phyloP scores from a whole-genome alignment of 2,329 filamentous ascomycete species.

The Sarocladium strictum region DNA sequence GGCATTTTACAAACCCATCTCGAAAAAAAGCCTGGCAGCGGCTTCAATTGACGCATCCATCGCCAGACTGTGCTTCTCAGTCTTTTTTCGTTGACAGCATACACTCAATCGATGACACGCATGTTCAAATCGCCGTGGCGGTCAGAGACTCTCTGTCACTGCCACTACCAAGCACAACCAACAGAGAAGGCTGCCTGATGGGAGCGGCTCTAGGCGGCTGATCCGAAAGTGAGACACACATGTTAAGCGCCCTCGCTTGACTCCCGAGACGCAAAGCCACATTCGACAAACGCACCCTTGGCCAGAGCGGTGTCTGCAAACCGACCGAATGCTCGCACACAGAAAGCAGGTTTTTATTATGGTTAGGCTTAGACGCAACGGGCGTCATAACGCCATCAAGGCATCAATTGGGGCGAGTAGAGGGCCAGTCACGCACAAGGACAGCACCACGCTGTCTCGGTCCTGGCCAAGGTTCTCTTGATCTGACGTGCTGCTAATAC shows the following conservation, averaged over 20 bases:
- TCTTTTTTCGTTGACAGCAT: no score
- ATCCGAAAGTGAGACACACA: neutral
- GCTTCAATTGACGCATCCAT: no score
- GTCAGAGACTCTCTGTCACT: no score
- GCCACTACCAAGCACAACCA: no score
- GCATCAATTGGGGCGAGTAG: neutral
- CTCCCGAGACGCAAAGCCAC: no score
- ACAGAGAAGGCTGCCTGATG: neutral
- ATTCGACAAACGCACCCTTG: neutral
- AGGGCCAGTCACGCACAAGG: neutral
- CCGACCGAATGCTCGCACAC: neutral
- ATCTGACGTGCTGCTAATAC: neutral
- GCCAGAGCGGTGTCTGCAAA: neutral
- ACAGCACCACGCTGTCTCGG: neutral
- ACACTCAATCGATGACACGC: no score
- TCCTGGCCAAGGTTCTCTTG: neutral
- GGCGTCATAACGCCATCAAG: neutral
- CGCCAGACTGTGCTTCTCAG: no score
- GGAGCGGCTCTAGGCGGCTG: neutral
- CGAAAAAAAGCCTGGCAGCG: no score
- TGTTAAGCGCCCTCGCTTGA: no score
- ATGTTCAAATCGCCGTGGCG: no score
- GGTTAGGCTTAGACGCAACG: neutral
- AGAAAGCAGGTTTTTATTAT: neutral
- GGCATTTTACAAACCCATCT: no score